Evolutionary conservation across 345 rosid species (phyloP).

Genomic region (Gossypium arboreum): DNA sequence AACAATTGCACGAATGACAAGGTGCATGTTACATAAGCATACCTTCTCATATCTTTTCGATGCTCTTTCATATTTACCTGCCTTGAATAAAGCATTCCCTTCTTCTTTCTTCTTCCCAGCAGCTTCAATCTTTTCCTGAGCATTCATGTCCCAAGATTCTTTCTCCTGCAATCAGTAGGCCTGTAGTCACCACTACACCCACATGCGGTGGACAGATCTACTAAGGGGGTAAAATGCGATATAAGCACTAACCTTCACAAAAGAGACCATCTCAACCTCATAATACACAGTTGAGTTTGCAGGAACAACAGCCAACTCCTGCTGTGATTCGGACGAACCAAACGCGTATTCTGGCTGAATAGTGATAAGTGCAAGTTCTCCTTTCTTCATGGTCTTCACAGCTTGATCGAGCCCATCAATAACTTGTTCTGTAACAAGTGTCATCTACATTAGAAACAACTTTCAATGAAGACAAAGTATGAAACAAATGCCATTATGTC

Average conservation of each 20-base stretch:
- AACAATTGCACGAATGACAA: background rate
- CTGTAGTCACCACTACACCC: background rate
- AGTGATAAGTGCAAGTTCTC: slow-evolving; percentile 69
- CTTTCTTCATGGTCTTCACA: slow-evolving; percentile 78
- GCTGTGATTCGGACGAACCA: slow-evolving; percentile 61
- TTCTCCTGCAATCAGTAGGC: slow-evolving; percentile 45
- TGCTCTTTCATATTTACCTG: slow-evolving; percentile 68
- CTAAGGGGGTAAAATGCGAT: background rate
- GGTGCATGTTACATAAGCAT: background rate
- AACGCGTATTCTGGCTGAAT: slow-evolving; percentile 79
- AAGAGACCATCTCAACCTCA: slow-evolving; percentile 73
- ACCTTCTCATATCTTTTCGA: slow-evolving; percentile 93
- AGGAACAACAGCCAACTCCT: slow-evolving; percentile 75
- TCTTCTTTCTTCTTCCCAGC: slow-evolving; percentile 89
- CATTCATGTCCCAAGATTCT: slow-evolving; percentile 97
- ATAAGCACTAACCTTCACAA: slow-evolving; percentile 53
- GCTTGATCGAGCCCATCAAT: slow-evolving; percentile 90
- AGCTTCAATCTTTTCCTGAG: slow-evolving; percentile 82
- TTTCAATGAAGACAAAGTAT: background rate
- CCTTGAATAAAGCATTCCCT: slow-evolving; percentile 76
- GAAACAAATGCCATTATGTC: background rate
- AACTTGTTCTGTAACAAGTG: slow-evolving; percentile 62
- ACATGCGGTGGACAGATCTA: background rate
- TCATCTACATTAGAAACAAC: background rate
- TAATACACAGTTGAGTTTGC: slow-evolving; percentile 66